Conservation (phyloP, 208 protist species). For the Trypanosoma avium region DNA sequence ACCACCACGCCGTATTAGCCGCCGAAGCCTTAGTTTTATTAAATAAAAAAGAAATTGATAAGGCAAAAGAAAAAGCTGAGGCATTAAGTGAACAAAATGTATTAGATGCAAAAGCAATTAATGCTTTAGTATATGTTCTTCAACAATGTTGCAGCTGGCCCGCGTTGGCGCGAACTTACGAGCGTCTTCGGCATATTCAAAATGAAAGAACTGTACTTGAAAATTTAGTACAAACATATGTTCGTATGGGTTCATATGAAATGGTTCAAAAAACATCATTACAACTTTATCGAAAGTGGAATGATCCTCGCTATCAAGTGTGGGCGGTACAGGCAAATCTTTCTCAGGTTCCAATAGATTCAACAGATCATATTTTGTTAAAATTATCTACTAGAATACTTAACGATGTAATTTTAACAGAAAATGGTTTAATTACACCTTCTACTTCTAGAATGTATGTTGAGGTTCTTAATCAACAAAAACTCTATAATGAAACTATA, state of each 20-base stretch:
- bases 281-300: constrained; percentile 63
- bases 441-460: constrained; percentile 77
- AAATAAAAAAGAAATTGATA: constrained; percentile 30
- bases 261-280: constrained; percentile 60
- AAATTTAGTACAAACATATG: constrained; percentile 78
- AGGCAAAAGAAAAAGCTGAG: constrained; percentile 48
- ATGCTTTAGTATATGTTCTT: constrained; percentile 65
- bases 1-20: constrained; percentile 48
- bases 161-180: constrained; percentile 60
- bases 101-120: constrained; percentile 54
- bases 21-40: constrained; percentile 63
- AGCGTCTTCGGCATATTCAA: constrained; percentile 49
- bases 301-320: constrained; percentile 67
- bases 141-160: constrained; percentile 78
- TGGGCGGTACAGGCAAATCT: constrained; percentile 84
- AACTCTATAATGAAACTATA: constrained; percentile 52
- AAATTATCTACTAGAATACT: constrained; percentile 75
- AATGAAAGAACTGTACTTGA: constrained; percentile 63
- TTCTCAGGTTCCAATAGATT: constrained; percentile 67
- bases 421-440: constrained; percentile 53
- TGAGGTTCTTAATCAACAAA: constrained; percentile 75
- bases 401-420: constrained; percentile 54
- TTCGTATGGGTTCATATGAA: constrained; percentile 74
- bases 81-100: constrained; percentile 43
- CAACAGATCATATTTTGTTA: constrained; percentile 65